Conservation (phyloP, 768 basidiomycete genomes). For the Suillus plorans region DNA sequence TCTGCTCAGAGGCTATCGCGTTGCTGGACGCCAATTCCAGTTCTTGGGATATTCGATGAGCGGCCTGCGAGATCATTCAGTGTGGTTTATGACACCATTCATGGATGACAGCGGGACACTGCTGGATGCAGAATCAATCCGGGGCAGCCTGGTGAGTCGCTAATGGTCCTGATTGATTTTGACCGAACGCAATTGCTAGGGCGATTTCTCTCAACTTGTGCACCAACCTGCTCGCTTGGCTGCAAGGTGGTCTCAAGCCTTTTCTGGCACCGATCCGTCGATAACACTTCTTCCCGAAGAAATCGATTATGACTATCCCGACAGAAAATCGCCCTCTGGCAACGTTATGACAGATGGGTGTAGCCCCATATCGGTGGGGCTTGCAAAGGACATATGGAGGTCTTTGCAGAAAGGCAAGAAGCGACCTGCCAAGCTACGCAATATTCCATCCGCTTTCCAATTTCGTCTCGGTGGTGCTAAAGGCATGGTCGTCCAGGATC, state of each 20-base stretch:
- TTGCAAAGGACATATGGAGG: conserved; percentile 37
- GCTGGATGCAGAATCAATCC: conserved; percentile 28
- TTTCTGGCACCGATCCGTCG: conserved; percentile 51
- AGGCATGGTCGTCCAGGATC: conserved; percentile 48
- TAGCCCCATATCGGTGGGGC: conserved; percentile 42
- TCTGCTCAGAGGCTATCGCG: conserved; percentile 32
- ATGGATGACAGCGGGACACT: conserved; percentile 19
- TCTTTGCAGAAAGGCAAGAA: conserved; percentile 31
- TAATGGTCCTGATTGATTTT: neutral
- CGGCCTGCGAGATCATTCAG: conserved; percentile 47
- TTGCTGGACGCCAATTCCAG: conserved; percentile 45
- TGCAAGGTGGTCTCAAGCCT: conserved; percentile 56
- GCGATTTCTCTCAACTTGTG: conserved; percentile 37
- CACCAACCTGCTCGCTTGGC: conserved; percentile 47
- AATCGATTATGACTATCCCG: conserved; percentile 25
- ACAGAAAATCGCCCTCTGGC: conserved; percentile 27
- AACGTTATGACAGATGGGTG: conserved; percentile 53
- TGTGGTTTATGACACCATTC: conserved; percentile 51
- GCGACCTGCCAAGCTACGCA: conserved; percentile 12
- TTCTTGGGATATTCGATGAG: conserved; percentile 56
- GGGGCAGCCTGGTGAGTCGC: conserved; percentile 34
- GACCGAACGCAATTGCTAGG: conserved; percentile 22
- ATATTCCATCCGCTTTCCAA: conserved; percentile 41
- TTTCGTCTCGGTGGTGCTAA: conserved; percentile 48
- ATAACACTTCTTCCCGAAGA: conserved; percentile 36